Evolutionary conservation across 768 basidiomycete genomes (phyloP).

Genomic region (Rhizopogon vinicolor): DNA sequence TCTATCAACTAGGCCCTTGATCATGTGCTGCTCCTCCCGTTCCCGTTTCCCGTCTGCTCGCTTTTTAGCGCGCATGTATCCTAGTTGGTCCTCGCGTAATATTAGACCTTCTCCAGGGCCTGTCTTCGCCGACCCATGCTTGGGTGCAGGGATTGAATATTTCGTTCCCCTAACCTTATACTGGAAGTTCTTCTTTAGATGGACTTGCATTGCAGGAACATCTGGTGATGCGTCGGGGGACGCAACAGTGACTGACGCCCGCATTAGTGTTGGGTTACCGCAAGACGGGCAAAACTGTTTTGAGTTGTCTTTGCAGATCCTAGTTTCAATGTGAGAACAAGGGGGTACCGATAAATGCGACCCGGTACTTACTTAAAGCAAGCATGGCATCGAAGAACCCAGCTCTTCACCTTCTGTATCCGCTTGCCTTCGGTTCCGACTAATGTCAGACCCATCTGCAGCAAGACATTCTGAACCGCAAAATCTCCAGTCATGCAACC

Average conservation of each 20-base stretch:
- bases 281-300: slow-evolving; percentile 98
- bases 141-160: slow-evolving; percentile 89
- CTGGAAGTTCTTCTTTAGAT: slow-evolving; percentile 95
- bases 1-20: slow-evolving; percentile 55
- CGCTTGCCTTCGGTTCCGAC: slow-evolving; percentile 88
- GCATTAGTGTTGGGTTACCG: slow-evolving; percentile 86
- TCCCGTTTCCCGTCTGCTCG: slow-evolving; percentile 65
- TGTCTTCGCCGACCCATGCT: slow-evolving; percentile 81
- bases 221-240: slow-evolving; percentile 56
- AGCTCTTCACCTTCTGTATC: slow-evolving; percentile 89
- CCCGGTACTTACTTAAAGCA: slow-evolving; percentile 89
- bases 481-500: slow-evolving; percentile 99
- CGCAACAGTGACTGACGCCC: slow-evolving; percentile 85
- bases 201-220: slow-evolving; percentile 74
- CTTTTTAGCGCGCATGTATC: slow-evolving; percentile 82
- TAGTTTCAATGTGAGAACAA: slow-evolving; percentile 25
- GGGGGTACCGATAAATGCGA: background rate
- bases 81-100: slow-evolving; percentile 87
- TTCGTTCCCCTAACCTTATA: slow-evolving; percentile 88
- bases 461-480: slow-evolving; percentile 95
- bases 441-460: slow-evolving; percentile 91
- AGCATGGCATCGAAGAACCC: slow-evolving; percentile 95
- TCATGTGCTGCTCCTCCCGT: slow-evolving; percentile 67
- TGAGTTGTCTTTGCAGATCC: slow-evolving; percentile 91
- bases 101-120: slow-evolving; percentile 82